Conservation (phyloP, 2,329 filamentous ascomycete genomes). For the Pseudogymnoascus sp. region DNA sequence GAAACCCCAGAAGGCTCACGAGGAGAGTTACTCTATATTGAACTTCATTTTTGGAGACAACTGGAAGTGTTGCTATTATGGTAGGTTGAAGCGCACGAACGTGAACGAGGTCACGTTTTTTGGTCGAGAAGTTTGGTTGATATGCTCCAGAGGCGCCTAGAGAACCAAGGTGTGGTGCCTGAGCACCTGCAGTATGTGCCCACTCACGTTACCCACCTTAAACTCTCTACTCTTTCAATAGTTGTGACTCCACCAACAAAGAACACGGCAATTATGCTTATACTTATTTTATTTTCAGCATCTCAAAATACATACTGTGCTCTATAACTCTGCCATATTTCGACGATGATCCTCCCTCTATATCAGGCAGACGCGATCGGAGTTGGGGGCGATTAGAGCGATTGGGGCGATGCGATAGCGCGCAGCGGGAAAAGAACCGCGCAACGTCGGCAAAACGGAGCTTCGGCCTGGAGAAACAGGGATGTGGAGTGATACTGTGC, state of each 20-base stretch:
- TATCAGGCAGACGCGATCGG: neutral
- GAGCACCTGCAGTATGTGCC: neutral
- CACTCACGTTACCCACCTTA: neutral
- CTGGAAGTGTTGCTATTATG: neutral
- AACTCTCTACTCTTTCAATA: neutral
- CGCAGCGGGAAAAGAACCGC: neutral
- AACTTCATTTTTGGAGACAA: slow-evolving; percentile 59
- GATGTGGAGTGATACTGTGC: neutral
- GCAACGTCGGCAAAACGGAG: slow-evolving; percentile 7
- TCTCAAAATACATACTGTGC: neutral
- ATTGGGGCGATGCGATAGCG: slow-evolving; percentile 2
- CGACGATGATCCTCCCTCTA: neutral
- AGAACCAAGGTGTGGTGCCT: neutral
- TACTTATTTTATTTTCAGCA: neutral
- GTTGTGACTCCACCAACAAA: neutral
- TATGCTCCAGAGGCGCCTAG: neutral
- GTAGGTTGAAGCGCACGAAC: neutral
- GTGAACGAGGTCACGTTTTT: slow-evolving; percentile 3
- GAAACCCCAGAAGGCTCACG: neutral
- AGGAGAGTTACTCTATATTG: slow-evolving; percentile 58
- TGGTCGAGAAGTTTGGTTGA: neutral
- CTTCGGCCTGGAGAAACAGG: neutral
- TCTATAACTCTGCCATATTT: neutral
- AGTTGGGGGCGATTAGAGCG: slow-evolving; percentile 2
- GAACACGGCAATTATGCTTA: neutral